These are phyloP conservation scores for Penicillium sp. DNA, from an alignment of 2,329 filamentous ascomycete genomes.

Conservation along the genomic window DNA sequence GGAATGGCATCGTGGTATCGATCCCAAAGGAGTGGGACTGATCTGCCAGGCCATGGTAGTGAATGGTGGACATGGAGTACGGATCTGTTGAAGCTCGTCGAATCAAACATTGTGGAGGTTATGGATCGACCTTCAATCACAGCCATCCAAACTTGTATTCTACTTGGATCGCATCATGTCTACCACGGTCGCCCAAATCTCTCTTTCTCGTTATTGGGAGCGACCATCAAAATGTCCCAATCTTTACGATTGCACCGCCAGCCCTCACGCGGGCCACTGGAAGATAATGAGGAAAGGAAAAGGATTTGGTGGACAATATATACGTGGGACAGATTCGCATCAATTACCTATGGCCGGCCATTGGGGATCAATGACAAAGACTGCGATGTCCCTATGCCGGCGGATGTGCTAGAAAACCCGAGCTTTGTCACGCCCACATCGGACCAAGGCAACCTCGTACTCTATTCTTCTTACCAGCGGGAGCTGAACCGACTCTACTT, in stretches of 20 bases:
- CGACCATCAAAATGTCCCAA: conserved; percentile 39
- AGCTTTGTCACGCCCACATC: conserved; percentile 19
- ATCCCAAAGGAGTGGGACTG: conserved; percentile 20
- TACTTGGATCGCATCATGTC: conserved; percentile 43
- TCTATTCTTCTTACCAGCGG: conserved; percentile 25
- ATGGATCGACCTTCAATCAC: conserved; percentile 43
- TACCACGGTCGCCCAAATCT: conserved; percentile 45
- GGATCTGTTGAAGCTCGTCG: conserved; percentile 24
- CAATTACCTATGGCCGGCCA: conserved; percentile 43
- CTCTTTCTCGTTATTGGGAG: conserved; percentile 40
- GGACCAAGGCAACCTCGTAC: conserved; percentile 8
- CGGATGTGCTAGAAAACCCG: conserved; percentile 33
- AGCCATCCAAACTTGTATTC: conserved; percentile 39
- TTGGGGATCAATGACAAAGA: conserved; percentile 45
- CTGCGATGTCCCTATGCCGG: conserved; percentile 36
- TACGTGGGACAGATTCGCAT: conserved; percentile 44
- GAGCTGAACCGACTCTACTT: conserved; percentile 26
- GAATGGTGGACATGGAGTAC: conserved; percentile 14
- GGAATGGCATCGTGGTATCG: conserved; percentile 43
- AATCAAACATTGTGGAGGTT: conserved; percentile 38
- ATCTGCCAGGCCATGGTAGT: conserved; percentile 8
- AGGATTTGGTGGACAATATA: conserved; percentile 46
- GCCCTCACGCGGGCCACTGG: conserved; percentile 17
- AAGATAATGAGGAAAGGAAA: conserved; percentile 38
- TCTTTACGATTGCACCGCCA: conserved; percentile 36